Evolutionary conservation across 352 stramenopile genomes (phyloP).

Genomic region (Pythium guiyangense): DNA sequence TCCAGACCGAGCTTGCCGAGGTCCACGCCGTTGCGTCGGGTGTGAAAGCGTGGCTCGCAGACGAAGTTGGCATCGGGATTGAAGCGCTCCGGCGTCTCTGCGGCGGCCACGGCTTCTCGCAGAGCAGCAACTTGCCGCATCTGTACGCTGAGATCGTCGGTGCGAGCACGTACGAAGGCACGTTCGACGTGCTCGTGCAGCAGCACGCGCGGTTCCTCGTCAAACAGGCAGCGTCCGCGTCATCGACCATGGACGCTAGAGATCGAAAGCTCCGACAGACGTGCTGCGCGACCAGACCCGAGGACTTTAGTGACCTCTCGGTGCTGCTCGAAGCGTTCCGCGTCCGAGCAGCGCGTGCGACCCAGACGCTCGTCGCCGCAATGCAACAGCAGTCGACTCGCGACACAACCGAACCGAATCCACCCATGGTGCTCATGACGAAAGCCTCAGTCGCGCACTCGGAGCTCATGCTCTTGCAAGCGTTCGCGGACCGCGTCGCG

Average conservation of each 20-base stretch:
- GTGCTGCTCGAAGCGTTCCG: slow-evolving; percentile 25
- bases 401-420: slow-evolving; percentile 19
- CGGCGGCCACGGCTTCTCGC: slow-evolving; percentile 14
- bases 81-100: slow-evolving; percentile 26
- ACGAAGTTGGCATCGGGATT: slow-evolving; percentile 30
- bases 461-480: slow-evolving; percentile 23
- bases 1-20: slow-evolving; percentile 22
- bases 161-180: slow-evolving; percentile 60
- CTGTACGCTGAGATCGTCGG: slow-evolving; percentile 32
- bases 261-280: too few relatives aligned
- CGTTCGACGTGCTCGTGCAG: slow-evolving; percentile 65
- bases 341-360: slow-evolving; percentile 17
- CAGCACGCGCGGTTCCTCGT: slow-evolving; percentile 58
- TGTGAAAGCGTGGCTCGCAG: slow-evolving; percentile 36
- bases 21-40: slow-evolving; percentile 30
- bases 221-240: slow-evolving; percentile 21
- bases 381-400: neutral
- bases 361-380: slow-evolving; percentile 12
- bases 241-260: neutral
- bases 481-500: slow-evolving; percentile 16
- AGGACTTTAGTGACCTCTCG: slow-evolving; percentile 21
- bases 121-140: slow-evolving; percentile 19
- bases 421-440: slow-evolving; percentile 39
- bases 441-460: slow-evolving; percentile 27
- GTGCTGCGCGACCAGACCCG: slow-evolving; percentile 13